These are phyloP conservation scores for Silybum marianum DNA, from an alignment of 129 eudicot species.

Conservation along the genomic window DNA sequence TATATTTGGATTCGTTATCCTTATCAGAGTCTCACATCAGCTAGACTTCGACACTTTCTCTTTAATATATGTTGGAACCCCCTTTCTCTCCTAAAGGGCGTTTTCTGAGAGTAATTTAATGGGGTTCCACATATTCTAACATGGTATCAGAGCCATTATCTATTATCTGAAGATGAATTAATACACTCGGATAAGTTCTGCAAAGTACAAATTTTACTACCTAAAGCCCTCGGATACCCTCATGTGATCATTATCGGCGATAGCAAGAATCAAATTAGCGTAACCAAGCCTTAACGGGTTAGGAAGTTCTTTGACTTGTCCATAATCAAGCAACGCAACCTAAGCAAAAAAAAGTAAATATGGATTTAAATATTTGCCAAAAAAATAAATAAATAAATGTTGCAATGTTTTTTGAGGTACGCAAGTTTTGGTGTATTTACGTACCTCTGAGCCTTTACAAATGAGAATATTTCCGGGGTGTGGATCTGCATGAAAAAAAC, in stretches of 20 bases:
- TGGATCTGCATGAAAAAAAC: constrained; percentile 98
- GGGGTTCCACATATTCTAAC: background rate
- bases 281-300: constrained; percentile 78
- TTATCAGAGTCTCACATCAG: background rate
- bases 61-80: background rate
- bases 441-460: constrained; percentile 86
- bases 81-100: background rate
- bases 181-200: background rate
- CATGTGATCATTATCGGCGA: constrained; percentile 85
- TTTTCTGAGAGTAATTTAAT: no score
- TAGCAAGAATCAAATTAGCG: constrained; percentile 86
- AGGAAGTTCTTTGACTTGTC: constrained; percentile 99
- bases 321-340: constrained; percentile 98
- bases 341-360: constrained; percentile 19
- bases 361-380: background rate
- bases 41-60: background rate
- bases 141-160: background rate
- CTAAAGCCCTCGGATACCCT: constrained; percentile 79
- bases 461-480: constrained; percentile 98
- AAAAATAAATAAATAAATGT: background rate
- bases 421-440: constrained; percentile 6
- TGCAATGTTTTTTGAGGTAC: background rate
- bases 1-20: background rate
- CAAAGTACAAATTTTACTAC: constrained; percentile 49
- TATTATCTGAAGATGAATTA: no score